Evolutionary conservation across 179 eudicot species (phyloP), one percentile per base, ranked within the genome.

Genomic region (Sideroxylon spinosum): DNA sequence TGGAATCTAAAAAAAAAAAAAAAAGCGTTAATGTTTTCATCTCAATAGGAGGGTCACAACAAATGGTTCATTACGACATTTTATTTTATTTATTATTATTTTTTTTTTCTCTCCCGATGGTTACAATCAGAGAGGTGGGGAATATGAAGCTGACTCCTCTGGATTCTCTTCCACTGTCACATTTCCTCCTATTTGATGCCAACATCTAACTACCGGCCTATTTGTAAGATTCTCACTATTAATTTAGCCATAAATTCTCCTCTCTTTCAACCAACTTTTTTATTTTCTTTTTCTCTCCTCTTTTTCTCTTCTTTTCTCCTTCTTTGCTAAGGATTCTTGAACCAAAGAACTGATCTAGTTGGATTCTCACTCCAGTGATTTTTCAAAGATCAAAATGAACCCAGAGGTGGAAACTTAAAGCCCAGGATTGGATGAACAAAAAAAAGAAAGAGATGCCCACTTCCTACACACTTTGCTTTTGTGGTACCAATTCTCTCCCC

Each of bases 201-300:
- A 61, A 70, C 83, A 76, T 69, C 66, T 70, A 81, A 81, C 78
- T 50, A 76, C 83, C 82, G 68, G 29, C 50, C 78, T 67, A 0
- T 65, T 25, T 53, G 2, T 25, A 66, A 67, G 62, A 76, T 76
- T 76, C 73, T 12, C 25, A 37, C 44, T 26, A 28, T 17, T 71
- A 56, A 10, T 28, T 50, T 16, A 52, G 46, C 56, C 59, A 57
- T 12, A 19, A 78, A 44, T 19, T 55, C 52, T 19, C 69, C 19
- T 9, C 52, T 73, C 22, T 79, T 73, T 44, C 23, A n/a, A 63
- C 61, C 29, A 76, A 61, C 19, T 65, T 26, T 52, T 52, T 26
- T 20, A 28, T 62, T 62, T 50, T n/a, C 37, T 23, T 75, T 50
- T 16, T 10, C 46, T 25, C 28, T 23, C 56, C 50, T 52, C 44